Evolutionary conservation across 2,329 filamentous ascomycete species (phyloP).

Genomic region (Monilinia polystroma): DNA sequence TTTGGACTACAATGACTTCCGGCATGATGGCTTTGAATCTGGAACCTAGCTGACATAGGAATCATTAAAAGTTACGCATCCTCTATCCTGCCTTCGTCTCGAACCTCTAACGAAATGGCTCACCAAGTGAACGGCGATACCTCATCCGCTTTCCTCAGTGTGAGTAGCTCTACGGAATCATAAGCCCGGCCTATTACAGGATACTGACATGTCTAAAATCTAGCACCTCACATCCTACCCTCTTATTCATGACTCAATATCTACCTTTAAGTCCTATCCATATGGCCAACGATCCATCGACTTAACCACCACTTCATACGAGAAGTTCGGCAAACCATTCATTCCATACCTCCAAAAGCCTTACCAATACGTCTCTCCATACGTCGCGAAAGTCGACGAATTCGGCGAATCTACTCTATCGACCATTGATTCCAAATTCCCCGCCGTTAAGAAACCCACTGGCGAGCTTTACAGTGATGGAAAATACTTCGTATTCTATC

Average conservation of each 20-base stretch:
- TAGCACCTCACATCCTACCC: slow-evolving; percentile 87
- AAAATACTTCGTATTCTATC: slow-evolving; percentile 60
- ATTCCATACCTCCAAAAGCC: slow-evolving; percentile 76
- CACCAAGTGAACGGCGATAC: slow-evolving; percentile 53
- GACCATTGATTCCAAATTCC: slow-evolving; percentile 69
- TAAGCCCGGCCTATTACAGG: slow-evolving; percentile 10
- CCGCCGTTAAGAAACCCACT: slow-evolving; percentile 73
- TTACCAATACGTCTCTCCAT: slow-evolving; percentile 79
- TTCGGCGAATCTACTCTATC: slow-evolving; percentile 70
- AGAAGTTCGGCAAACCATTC: slow-evolving; percentile 67
- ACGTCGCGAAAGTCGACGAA: slow-evolving; percentile 77
- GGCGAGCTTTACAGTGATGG: slow-evolving; percentile 66
- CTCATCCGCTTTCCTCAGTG: slow-evolving; percentile 49
- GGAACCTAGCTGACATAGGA: background rate
- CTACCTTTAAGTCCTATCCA: slow-evolving; percentile 76
- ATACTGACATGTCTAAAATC: slow-evolving; percentile 12
- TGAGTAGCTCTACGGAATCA: slow-evolving; percentile 43
- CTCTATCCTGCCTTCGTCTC: slow-evolving; percentile 30
- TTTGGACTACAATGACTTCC: slow-evolving; percentile 4
- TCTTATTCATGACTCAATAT: slow-evolving; percentile 73
- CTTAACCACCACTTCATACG: slow-evolving; percentile 26
- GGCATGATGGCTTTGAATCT: background rate
- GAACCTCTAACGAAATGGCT: slow-evolving; percentile 38
- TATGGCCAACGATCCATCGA: slow-evolving; percentile 78
- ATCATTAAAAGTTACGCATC: background rate